Evolutionary conservation across 2,329 filamentous ascomycete genomes (phyloP), one percentile per base, ranked within the genome.

Genomic region (Davidsoniella australis): DNA sequence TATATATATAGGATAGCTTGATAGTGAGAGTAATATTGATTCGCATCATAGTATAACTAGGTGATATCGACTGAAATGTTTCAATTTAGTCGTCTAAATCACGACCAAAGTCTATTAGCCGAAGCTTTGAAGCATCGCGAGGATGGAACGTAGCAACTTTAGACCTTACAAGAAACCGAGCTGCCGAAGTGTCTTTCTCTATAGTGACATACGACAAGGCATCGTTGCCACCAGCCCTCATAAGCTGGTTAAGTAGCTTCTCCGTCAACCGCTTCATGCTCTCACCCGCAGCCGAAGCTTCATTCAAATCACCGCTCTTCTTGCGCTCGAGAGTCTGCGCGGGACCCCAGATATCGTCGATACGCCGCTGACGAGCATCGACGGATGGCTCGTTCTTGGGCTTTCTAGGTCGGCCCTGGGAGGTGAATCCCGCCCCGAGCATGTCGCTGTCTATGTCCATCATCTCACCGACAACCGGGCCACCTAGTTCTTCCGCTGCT

Each of bases 401-500:
- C 56, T 70, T 73, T 56, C 71, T 76, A 17, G 65, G 64, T 54
- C 73, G 76, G 10, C 76, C 76, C 52, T 76, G 72, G 0, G 72
- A 63, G 55, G 68, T 79, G 60, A 80, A 80, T 1, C 75, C 76
- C 7, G 70, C 72, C 4, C 68, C 71, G 5, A 80, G 63, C 54
- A 73, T 73, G 41, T 81, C 72, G 7, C 72, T 57, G 67, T 78
- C 64, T 18, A 83, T 58, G 61, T 82, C 76, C 58, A 82, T 69
- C 56, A 80, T 68, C 55, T 85, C 81, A 3, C 86, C 84, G 1
- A 88, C 84, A 9, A 87, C 80, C 0, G 86, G 85, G 0, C 86
- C 85, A 6, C 86, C 86, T 1, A 88, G 70, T 58, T 87, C 83
- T 64, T 93, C 86, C 1, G 84, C 83, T 5, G 85, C 85, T 41